These are phyloP conservation scores for Talaromyces sp. DNA, from an alignment of 2,329 filamentous ascomycete genomes.

Conservation along the genomic window DNA sequence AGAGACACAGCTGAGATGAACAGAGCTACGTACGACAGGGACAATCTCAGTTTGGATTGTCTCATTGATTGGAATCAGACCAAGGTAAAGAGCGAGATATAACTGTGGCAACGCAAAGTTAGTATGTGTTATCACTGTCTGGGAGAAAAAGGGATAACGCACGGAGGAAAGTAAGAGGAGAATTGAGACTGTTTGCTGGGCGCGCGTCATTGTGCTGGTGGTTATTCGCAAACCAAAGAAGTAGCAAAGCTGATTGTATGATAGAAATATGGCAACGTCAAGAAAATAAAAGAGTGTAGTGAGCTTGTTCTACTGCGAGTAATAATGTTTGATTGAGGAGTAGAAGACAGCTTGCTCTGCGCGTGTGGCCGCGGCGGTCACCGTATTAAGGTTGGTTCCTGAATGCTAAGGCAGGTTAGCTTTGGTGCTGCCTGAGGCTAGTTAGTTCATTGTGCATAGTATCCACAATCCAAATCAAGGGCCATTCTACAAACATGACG, in stretches of 20 bases:
- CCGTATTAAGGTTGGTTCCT: constrained; percentile 9
- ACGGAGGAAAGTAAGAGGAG: constrained; percentile 84
- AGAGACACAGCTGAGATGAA: background rate
- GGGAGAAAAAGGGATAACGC: constrained; percentile 35
- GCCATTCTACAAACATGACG: background rate
- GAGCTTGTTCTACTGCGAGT: background rate
- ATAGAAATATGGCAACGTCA: background rate
- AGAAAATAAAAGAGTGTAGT: background rate
- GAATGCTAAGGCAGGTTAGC: background rate
- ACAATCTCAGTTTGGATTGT: constrained; percentile 80
- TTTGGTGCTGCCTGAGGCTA: constrained; percentile 4
- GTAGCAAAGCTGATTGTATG: background rate
- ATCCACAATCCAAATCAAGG: background rate
- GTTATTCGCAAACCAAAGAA: background rate
- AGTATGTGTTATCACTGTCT: background rate
- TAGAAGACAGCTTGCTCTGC: constrained; percentile 5
- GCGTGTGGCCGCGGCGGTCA: background rate
- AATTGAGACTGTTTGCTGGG: constrained; percentile 85
- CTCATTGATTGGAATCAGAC: constrained; percentile 73
- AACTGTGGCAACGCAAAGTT: constrained; percentile 53
- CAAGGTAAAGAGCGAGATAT: constrained; percentile 81
- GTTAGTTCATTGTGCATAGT: no score
- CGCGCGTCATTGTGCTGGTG: constrained; percentile 73
- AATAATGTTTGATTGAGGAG: background rate
- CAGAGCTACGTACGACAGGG: constrained; percentile 66